Conservation (phyloP, 2,329 filamentous ascomycete genomes). For the Colletotrichum tanaceti region DNA sequence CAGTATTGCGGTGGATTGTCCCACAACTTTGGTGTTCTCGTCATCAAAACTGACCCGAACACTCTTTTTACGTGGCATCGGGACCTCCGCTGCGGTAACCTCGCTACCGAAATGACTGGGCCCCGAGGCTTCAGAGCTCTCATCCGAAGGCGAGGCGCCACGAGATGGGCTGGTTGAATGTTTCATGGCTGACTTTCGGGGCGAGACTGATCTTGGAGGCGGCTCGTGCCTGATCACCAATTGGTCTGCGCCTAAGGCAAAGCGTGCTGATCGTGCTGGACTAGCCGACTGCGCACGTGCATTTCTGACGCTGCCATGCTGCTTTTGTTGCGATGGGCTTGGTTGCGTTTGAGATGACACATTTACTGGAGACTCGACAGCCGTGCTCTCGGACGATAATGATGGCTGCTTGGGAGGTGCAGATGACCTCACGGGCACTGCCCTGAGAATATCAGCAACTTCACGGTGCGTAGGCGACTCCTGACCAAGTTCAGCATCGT, state of each 20-base stretch:
- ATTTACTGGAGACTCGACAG: constrained; percentile 31
- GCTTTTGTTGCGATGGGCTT: constrained; percentile 28
- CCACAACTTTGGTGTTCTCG: constrained; percentile 65
- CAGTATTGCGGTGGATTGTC: constrained; percentile 55
- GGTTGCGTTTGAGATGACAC: constrained; percentile 30
- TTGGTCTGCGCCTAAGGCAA: constrained; percentile 67
- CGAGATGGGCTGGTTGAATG: constrained; percentile 65
- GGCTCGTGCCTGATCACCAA: constrained; percentile 74
- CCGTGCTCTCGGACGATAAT: constrained; percentile 27
- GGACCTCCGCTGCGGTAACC: constrained; percentile 49
- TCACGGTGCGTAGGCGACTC: constrained; percentile 33
- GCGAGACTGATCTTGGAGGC: constrained; percentile 76
- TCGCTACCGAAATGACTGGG: constrained; percentile 44
- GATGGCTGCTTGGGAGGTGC: constrained; percentile 32
- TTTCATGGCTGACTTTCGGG: constrained; percentile 82
- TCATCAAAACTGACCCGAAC: constrained; percentile 85
- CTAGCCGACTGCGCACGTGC: constrained; percentile 65
- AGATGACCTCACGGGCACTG: constrained; percentile 49
- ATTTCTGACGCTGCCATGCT: constrained; percentile 41
- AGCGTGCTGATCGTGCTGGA: constrained; percentile 75
- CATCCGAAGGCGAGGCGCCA: constrained; percentile 63
- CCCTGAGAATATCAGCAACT: constrained; percentile 47
- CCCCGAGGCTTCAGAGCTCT: constrained; percentile 58
- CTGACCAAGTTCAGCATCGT: constrained; percentile 15
- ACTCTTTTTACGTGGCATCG: constrained; percentile 68